Base-by-base conservation (phyloP, 441 rosid species). In the Arabidopsis lyrata region DNA sequence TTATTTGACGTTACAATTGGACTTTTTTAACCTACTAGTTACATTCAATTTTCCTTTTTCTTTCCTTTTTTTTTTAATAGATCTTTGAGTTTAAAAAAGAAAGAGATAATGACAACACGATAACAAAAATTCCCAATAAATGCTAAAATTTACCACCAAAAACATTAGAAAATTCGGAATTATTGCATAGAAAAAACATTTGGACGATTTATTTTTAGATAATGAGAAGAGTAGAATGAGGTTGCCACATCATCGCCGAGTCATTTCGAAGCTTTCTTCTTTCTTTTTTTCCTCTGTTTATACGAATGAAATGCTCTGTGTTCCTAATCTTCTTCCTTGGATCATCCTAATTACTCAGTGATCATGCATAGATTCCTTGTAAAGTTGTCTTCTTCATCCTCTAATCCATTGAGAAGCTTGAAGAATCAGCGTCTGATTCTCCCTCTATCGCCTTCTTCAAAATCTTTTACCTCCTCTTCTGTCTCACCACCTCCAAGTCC, bases 311-410 rank as follows among this genome's bases (percentile, higher is more conserved):
- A n/a, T 5, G 8, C 38, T 6, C 1, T 31, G 1, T 49, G n/a
- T 58, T 68, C 64, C 27, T 27, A 39, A 16, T 69, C 35, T 3
- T 29, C 15, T 63, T 47, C 72, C 61, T 2, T 60, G 35, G 3
- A 75, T 58, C 74, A 24, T 62, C 56, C 10, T 38, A 50, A 5
- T 27, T 34, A 8, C 72, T 50, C 15, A 59, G 12, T 58, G 49
- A 77, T 72, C 82, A 91, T 91, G 97, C 75, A 83, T 12, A 85
- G 83, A 66, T 67, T 82, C 47, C 71, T 85, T 12, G 63, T 77
- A 20, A 74, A 57, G 47, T 50, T 70, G 12, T 77, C 71, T 32
- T 68, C 77, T 61, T 59, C 14, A 2, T 80, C 75, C 63, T 78
- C 82, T 47, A 66, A 29, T 53, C 67, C 76, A 13, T 60, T 83